A percentile compares a stretch with the other conserved stretches of the same genome.
Conservation (phyloP, 2,329 filamentous ascomycete genomes). For the Ophiocordyceps camponoti-saundersi region DNA sequence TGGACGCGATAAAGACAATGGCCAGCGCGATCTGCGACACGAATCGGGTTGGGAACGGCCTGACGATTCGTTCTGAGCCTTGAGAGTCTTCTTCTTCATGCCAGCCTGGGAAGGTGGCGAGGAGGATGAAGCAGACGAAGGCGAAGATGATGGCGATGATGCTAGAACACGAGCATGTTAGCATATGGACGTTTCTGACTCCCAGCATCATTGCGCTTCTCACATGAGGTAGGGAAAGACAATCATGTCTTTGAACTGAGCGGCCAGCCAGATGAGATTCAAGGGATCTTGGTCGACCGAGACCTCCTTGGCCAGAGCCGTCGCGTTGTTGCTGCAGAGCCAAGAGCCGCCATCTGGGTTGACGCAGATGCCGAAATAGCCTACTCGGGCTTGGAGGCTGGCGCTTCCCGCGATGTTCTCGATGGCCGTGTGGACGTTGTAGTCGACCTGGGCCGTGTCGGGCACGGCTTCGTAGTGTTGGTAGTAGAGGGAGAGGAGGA, state of each 20-base stretch:
- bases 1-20: conserved; percentile 67
- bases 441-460: conserved; percentile 77
- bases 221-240: conserved; percentile 94
- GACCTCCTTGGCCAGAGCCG: conserved; percentile 75
- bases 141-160: conserved; percentile 97
- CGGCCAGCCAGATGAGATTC: conserved; percentile 92
- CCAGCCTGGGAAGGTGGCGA: conserved; percentile 95
- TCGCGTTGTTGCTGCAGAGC: conserved; percentile 95
- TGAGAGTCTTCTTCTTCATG: conserved; percentile 73
- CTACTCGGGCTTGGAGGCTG: conserved; percentile 75
- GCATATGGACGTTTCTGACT: not conserved
- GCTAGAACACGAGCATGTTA: conserved; percentile 23
- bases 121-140: conserved; percentile 85
- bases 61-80: conserved; percentile 77
- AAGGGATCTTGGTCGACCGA: conserved; percentile 85
- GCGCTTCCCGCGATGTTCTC: conserved; percentile 78
- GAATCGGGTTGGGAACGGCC: conserved; percentile 80
- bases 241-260: conserved; percentile 95
- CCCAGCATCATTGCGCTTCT: conserved; percentile 17
- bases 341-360: conserved; percentile 80
- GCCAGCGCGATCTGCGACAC: conserved; percentile 87
- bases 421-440: conserved; percentile 71
- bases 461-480: conserved; percentile 68
- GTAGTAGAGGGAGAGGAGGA: conserved; percentile 97
- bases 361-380: conserved; percentile 96